Percentiles rank a stretch among this genome's conserved stretches.
phyloP scores from a whole-genome alignment of 331 rosid species.

The Stylosanthes scabra region DNA sequence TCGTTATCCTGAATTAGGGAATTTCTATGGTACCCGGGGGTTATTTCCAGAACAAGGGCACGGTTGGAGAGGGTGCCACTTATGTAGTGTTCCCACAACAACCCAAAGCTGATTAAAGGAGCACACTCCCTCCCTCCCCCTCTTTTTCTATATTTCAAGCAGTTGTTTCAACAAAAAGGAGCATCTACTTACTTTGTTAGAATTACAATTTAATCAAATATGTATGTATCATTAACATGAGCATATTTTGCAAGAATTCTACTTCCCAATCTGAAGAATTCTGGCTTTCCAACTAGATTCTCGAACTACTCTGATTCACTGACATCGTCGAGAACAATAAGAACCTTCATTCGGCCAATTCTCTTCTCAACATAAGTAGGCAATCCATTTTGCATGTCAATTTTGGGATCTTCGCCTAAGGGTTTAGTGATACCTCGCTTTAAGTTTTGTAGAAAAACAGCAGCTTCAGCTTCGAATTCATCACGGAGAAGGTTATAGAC shows the following conservation, averaged over 20 bases:
- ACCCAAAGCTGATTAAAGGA: too few species aligned
- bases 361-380: background rate
- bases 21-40: too few species aligned
- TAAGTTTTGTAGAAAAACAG: background rate
- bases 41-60: too few species aligned
- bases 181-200: too few species aligned
- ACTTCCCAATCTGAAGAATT: slow-evolving; percentile 33
- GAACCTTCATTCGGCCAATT: background rate
- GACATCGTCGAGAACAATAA: slow-evolving; percentile 49
- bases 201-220: too few species aligned
- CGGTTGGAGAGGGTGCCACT: too few species aligned
- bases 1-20: too few species aligned
- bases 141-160: too few species aligned
- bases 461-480: background rate
- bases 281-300: background rate
- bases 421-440: background rate
- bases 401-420: background rate
- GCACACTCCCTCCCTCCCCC: too few species aligned
- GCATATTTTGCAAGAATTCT: slow-evolving; percentile 23
- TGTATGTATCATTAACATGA: slow-evolving; percentile 9
- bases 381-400: background rate
- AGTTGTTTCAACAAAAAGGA: too few species aligned
- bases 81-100: too few species aligned
- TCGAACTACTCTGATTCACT: slow-evolving; percentile 7
- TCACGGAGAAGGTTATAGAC: background rate